Evolutionary conservation across 1,284 basidiomycete species (phyloP).

Genomic region (Ustilago curta): DNA sequence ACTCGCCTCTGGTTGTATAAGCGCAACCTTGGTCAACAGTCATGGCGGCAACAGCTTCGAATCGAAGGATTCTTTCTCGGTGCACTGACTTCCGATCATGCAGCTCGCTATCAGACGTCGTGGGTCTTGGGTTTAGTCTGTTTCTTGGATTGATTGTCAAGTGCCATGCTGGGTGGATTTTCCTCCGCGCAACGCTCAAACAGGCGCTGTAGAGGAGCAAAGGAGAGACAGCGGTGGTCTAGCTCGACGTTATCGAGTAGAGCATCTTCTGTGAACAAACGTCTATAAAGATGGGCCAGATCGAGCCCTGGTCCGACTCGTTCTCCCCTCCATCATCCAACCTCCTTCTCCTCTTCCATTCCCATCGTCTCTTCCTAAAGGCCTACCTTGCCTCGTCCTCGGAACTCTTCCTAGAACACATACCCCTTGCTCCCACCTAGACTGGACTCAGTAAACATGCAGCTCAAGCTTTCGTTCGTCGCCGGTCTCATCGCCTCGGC

Average conservation of each 20-base stretch:
- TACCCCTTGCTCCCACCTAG: constrained; percentile 1
- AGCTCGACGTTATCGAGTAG: not conserved
- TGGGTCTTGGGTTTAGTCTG: not conserved
- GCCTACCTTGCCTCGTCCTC: constrained; percentile 3
- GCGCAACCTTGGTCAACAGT: not conserved
- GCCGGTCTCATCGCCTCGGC: constrained; percentile 54
- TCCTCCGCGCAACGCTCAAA: not conserved
- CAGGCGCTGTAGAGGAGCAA: not conserved
- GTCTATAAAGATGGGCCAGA: constrained; percentile 30
- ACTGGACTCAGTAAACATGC: constrained; percentile 37
- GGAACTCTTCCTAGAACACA: not conserved
- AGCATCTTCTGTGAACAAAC: not conserved
- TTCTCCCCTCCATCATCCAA: constrained; percentile 1
- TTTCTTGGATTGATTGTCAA: not conserved
- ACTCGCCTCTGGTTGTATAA: too few relatives aligned
- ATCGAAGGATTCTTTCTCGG: constrained; percentile 17
- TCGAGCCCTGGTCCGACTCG: not conserved
- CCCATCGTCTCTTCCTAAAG: constrained; percentile 5
- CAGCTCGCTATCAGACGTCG: constrained; percentile 6
- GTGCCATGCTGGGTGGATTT: not conserved
- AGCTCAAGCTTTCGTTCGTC: constrained; percentile 58
- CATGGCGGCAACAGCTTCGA: not conserved
- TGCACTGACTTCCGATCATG: constrained; percentile 38
- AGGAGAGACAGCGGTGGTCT: not conserved
- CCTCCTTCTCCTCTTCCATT: not conserved